A percentile compares a stretch with the other conserved stretches of the same genome.
Conservation (phyloP, 768 basidiomycete genomes). For the Cystofilobasidium capitatum region DNA sequence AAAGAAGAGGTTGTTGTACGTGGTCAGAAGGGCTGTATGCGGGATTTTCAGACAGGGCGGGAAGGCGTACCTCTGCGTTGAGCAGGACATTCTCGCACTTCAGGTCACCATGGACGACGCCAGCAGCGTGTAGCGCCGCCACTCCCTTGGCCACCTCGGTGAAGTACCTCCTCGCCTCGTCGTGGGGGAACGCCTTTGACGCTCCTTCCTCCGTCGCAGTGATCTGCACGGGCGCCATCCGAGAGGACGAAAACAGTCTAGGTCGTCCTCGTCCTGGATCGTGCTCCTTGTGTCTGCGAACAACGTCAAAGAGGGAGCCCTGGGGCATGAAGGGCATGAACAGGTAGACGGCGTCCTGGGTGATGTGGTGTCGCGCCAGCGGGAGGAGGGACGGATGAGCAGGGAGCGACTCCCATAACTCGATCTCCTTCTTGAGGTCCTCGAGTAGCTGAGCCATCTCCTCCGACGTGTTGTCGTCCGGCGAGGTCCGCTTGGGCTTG, state of each 20-base stretch:
- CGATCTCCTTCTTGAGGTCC: constrained; percentile 5
- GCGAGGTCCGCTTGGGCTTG: neutral
- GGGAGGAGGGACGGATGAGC: constrained; percentile 75
- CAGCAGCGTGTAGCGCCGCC: constrained; percentile 37
- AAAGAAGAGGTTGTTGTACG: neutral
- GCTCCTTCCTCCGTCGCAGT: neutral
- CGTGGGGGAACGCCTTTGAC: constrained; percentile 28
- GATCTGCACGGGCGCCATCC: neutral
- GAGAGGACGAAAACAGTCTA: constrained; percentile 10
- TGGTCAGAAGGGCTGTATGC: neutral
- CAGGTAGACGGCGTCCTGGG: constrained; percentile 60
- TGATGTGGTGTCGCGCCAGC: constrained; percentile 57
- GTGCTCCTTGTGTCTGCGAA: constrained; percentile 30
- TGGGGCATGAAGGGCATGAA: constrained; percentile 75
- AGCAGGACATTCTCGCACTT: constrained; percentile 95
- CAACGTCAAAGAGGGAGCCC: constrained; percentile 71
- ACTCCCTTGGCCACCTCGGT: constrained; percentile 39
- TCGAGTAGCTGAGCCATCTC: neutral
- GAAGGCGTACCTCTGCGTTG: constrained; percentile 51
- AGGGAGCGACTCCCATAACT: constrained; percentile 15
- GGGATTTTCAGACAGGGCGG: neutral
- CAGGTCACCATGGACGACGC: constrained; percentile 82
- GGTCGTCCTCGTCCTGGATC: constrained; percentile 9
- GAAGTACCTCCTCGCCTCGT: constrained; percentile 39
- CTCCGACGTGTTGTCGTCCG: neutral